phyloP scores from a whole-genome alignment of 768 basidiomycete species.

The Tulasnella sp. region DNA sequence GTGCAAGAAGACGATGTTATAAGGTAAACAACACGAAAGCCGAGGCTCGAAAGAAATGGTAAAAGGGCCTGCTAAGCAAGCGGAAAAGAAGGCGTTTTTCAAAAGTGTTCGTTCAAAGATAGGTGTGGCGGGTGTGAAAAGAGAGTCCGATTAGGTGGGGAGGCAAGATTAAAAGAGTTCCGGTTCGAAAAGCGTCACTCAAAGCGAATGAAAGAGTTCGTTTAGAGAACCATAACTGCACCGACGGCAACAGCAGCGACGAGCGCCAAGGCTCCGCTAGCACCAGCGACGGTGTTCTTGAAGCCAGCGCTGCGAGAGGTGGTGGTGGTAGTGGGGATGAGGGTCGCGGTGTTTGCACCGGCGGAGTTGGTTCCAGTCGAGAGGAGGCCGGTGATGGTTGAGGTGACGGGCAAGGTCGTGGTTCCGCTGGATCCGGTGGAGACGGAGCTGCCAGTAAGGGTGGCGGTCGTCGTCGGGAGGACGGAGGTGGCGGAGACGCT shows the following conservation, averaged over 20 bases:
- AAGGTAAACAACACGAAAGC: no score
- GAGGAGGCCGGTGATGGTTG: neutral
- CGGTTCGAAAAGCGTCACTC: neutral
- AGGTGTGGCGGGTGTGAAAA: neutral
- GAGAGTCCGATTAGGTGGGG: neutral
- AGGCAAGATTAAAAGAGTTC: neutral
- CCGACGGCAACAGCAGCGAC: neutral
- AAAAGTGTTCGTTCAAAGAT: no score
- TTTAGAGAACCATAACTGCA: neutral
- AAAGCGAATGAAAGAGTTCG: neutral
- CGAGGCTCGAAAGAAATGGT: no score
- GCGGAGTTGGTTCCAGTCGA: neutral
- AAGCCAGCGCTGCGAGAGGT: neutral
- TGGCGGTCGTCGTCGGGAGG: neutral
- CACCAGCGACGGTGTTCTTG: neutral
- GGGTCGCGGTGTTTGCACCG: neutral
- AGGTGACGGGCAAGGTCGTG: neutral
- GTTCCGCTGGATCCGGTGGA: neutral
- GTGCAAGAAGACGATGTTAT: no score
- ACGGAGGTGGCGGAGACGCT: neutral
- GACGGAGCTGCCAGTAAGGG: neutral
- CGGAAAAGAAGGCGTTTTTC: no score
- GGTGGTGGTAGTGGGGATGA: neutral
- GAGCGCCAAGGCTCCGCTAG: neutral
- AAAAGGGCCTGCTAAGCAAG: no score